Base-by-base conservation (phyloP, 192 early-diverging fungal species). In the Backusella sp. region DNA sequence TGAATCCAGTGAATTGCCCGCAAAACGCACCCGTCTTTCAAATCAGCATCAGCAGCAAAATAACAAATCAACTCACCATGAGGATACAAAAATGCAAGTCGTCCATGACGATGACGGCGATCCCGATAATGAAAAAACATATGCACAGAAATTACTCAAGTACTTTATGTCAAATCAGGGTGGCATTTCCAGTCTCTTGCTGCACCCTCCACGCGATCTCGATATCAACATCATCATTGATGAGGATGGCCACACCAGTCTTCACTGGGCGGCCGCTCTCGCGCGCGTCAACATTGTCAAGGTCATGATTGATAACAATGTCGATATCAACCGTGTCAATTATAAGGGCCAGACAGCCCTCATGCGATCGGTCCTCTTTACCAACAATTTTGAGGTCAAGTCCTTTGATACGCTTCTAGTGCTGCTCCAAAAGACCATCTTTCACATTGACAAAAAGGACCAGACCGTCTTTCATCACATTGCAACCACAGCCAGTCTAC, bases 181-280 rank as follows among this genome's bases (percentile, higher is more conserved):
- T 11, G 68, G 69, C 14, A 46, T 77, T 7, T 73, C 80, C 6
- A 49, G 42, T 14, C n/a, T 81, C 11, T 59, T 81, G 12, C 34
- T 70, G 15, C 53, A 74, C 3, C 88, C 89, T 15, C 90, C 91
- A 11, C 19, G 81, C 0, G 91, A 97, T 56, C 82, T 96, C 19
- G 92, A 98, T 83, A 84, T 97, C 49, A 90, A 96, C 79, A 73
- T 94, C 4, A 87, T 92, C 19, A 94, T 99, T 53, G 98, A 99
- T 72, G 96, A 99, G 56, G 95, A 96, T 68, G 97, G 96, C 7
- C 97, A 99, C 79, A 94, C 95, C 0, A 88, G 94, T 2, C 81
- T 98, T 14, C 98, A 99, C 73, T 99, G 97, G 97, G 94, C 98
- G 3, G 93, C 96, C 6, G 96, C 98, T 8, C 90, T 98, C 74